Evolutionary conservation across 768 basidiomycete genomes (phyloP).

Genomic region (Suillus lakei): DNA sequence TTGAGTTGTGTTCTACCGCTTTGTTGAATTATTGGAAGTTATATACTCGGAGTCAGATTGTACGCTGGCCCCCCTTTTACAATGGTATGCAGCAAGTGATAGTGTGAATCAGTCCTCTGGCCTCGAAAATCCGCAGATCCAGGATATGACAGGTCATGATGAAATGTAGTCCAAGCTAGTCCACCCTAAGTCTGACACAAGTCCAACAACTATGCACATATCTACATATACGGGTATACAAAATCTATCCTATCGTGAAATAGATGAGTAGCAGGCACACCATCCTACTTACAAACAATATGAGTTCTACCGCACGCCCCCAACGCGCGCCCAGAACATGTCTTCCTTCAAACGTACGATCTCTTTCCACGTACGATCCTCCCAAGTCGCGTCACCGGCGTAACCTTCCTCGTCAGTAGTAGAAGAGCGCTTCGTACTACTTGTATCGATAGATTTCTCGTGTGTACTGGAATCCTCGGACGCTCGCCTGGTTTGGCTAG

Average conservation of each 20-base stretch:
- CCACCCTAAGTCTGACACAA: not conserved
- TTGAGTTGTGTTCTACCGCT: too few species aligned
- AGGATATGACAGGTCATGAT: not conserved
- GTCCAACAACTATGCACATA: not conserved
- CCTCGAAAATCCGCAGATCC: too few species aligned
- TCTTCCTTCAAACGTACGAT: conserved; percentile 73
- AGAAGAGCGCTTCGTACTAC: conserved; percentile 30
- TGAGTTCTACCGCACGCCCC: conserved; percentile 44
- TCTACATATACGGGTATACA: not conserved
- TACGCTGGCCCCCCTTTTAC: too few species aligned
- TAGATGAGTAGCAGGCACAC: not conserved
- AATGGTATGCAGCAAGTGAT: too few species aligned
- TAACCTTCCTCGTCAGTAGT: conserved; percentile 44
- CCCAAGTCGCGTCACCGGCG: conserved; percentile 77
- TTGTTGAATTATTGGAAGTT: too few species aligned
- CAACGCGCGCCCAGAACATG: conserved; percentile 87
- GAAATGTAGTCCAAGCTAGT: not conserved
- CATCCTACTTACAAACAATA: not conserved
- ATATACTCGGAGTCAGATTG: too few species aligned
- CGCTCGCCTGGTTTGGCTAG: not conserved
- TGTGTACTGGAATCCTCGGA: conserved; percentile 12
- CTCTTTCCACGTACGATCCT: conserved; percentile 86
- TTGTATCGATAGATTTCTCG: conserved; percentile 24
- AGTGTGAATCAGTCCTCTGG: too few species aligned
- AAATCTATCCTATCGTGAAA: not conserved